Evolutionary conservation across 1,284 basidiomycete genomes (phyloP).

Genomic region (Microbotryum saponariae): DNA sequence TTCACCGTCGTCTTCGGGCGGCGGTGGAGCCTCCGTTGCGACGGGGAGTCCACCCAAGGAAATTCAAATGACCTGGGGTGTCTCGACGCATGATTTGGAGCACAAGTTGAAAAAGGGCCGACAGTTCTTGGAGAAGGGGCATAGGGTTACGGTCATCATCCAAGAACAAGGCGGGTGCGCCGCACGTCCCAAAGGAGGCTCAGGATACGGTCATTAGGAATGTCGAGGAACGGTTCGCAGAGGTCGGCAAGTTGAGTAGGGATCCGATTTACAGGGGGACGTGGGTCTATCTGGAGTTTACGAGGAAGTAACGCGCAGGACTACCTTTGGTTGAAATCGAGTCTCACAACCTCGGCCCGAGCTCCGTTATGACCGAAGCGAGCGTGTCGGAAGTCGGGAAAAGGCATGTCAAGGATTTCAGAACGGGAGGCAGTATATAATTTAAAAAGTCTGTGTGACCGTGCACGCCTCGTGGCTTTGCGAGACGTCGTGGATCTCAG

Average conservation of each 20-base stretch:
- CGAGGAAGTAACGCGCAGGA: neutral
- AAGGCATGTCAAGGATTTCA: too few species aligned
- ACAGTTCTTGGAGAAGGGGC: conserved; percentile 55
- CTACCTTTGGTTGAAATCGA: too few species aligned
- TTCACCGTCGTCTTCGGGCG: neutral
- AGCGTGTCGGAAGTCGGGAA: too few species aligned
- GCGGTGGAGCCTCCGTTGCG: neutral
- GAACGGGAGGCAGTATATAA: too few species aligned
- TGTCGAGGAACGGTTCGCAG: conserved; percentile 9
- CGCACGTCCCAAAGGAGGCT: conserved; percentile 5
- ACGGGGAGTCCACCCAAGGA: conserved; percentile 50
- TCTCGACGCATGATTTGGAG: conserved; percentile 53
- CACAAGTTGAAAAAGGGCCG: conserved; percentile 60
- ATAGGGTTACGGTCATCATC: conserved; percentile 53
- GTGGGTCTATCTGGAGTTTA: conserved; percentile 16
- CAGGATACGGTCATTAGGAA: conserved; percentile 8
- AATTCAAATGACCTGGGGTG: conserved; percentile 64
- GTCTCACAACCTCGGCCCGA: too few species aligned
- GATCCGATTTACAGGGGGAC: conserved; percentile 7
- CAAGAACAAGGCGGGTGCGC: conserved; percentile 19
- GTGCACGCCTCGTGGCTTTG: too few species aligned
- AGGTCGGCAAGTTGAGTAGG: conserved; percentile 5
- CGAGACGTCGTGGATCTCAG: too few species aligned
- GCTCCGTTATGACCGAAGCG: too few species aligned
- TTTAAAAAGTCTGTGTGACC: too few species aligned